Conservation (phyloP, 768 basidiomycete species). For the Naganishia onofrii region DNA sequence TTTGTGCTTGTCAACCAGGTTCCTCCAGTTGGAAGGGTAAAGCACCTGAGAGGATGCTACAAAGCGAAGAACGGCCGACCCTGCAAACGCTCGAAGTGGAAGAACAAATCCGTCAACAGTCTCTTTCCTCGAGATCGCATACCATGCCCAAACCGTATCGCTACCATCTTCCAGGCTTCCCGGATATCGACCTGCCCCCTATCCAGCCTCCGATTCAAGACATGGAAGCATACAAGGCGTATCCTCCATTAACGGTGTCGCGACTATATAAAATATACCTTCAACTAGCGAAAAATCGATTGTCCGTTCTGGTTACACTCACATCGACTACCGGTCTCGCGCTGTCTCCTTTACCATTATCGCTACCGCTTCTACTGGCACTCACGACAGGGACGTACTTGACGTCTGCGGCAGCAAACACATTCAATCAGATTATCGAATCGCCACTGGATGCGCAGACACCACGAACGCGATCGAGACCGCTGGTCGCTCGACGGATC, state of each 20-base stretch:
- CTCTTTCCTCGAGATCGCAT: not conserved
- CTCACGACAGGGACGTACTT: conserved; percentile 85
- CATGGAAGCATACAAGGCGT: conserved; percentile 5
- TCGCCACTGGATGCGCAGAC: conserved; percentile 96
- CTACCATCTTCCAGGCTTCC: conserved; percentile 14
- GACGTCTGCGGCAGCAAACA: conserved; percentile 88
- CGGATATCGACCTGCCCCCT: conserved; percentile 10
- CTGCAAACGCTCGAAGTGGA: conserved; percentile 11
- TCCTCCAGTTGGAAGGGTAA: conserved; percentile 21
- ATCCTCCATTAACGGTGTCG: not conserved
- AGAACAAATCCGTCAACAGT: conserved; percentile 14
- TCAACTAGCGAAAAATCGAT: conserved; percentile 78
- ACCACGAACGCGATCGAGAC: conserved; percentile 80
- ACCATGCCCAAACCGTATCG: not conserved
- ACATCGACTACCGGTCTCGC: conserved; percentile 91
- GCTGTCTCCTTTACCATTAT: conserved; percentile 79
- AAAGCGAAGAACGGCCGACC: conserved; percentile 17
- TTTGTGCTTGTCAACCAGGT: not conserved
- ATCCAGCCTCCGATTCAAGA: conserved; percentile 18
- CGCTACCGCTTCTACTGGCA: conserved; percentile 76
- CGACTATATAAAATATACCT: conserved; percentile 66
- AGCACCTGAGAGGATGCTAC: conserved; percentile 3
- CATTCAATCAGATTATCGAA: conserved; percentile 92
- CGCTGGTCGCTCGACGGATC: conserved; percentile 80
- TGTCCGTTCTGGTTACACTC: conserved; percentile 78